Conservation (phyloP, 352 stramenopile species). For the Phytophthora vignae region DNA sequence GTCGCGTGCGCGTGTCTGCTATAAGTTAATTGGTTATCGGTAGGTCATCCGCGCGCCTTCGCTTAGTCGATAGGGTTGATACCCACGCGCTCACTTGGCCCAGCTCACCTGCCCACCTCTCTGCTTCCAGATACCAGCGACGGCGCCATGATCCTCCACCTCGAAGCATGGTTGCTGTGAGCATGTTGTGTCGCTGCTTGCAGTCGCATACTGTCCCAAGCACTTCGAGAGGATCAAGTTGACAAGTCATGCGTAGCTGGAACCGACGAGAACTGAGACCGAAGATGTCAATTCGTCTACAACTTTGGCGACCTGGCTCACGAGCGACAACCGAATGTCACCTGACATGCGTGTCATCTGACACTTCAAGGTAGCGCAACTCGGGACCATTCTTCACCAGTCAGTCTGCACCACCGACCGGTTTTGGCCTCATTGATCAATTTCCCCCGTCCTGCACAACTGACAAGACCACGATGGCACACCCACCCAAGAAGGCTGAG, state of each 20-base stretch:
- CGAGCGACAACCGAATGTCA: conserved; percentile 13
- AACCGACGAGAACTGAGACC: background rate
- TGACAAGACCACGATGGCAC: conserved; percentile 19
- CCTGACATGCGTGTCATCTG: background rate
- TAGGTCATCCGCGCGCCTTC: conserved; percentile 11
- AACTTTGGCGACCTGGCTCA: conserved; percentile 17
- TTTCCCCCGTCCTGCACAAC: conserved; percentile 16
- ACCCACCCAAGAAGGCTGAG: conserved; percentile 17
- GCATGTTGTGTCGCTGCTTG: background rate
- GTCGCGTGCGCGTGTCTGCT: conserved; percentile 20
- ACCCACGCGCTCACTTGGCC: conserved; percentile 12
- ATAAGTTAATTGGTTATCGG: conserved; percentile 18
- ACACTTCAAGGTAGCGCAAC: background rate
- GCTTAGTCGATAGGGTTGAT: conserved; percentile 15
- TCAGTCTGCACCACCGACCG: conserved; percentile 8
- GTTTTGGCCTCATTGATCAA: conserved; percentile 29
- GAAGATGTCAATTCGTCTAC: conserved; percentile 16
- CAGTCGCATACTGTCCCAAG: background rate
- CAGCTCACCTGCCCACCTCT: background rate
- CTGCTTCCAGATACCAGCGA: background rate
- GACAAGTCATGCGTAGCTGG: background rate
- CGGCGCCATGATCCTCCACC: background rate
- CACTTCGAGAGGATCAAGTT: background rate
- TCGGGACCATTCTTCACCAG: conserved; percentile 8
- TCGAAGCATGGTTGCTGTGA: background rate